These are phyloP conservation scores for Scedosporium minutisporum DNA, from an alignment of 2,329 filamentous ascomycete species.

Conservation along the genomic window DNA sequence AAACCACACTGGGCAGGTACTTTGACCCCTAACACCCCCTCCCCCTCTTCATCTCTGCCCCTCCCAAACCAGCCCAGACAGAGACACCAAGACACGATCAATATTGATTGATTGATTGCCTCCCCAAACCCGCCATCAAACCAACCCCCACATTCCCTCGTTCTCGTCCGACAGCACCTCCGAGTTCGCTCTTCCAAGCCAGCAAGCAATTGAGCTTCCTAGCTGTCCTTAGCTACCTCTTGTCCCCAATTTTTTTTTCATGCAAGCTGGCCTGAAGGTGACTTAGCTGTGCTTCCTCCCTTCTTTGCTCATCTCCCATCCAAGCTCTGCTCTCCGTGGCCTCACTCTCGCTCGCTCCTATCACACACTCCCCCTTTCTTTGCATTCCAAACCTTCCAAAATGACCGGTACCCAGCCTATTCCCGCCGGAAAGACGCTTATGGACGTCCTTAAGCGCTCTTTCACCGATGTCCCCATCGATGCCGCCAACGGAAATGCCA, in stretches of 20 bases:
- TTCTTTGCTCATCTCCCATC: background rate
- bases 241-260: background rate
- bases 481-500: slow-evolving; percentile 61
- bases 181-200: background rate
- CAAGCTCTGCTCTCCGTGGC: background rate
- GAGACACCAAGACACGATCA: background rate
- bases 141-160: background rate
- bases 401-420: slow-evolving; percentile 41
- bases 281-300: background rate
- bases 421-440: slow-evolving; percentile 65
- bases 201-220: background rate
- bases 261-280: background rate
- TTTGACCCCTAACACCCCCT: background rate
- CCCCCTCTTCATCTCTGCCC: background rate
- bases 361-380: background rate
- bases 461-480: slow-evolving; percentile 77
- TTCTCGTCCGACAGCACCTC: background rate
- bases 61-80: background rate
- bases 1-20: background rate
- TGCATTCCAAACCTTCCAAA: slow-evolving; percentile 15
- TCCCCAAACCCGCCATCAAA: background rate
- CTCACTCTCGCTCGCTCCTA: background rate
- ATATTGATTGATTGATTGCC: background rate
- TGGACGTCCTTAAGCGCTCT: slow-evolving; percentile 74
- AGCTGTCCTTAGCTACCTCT: background rate